Base-by-base conservation (phyloP, 331 rosid genomes). In the Telfairia occidentalis region DNA sequence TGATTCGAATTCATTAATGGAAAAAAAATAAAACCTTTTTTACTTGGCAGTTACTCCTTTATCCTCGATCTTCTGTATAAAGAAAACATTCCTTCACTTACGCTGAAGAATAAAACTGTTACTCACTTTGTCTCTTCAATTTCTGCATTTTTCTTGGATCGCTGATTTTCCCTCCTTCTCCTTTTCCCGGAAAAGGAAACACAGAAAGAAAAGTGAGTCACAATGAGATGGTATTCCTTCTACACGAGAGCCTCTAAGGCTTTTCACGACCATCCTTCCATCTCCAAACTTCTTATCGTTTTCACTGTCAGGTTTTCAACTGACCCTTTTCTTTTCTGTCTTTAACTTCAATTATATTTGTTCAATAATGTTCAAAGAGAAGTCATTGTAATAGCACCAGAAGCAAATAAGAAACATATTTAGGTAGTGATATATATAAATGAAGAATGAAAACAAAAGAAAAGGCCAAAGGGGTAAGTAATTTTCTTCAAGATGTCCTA, bases 221-320 rank as follows among this genome's bases (percentile, higher is more conserved):
- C 74, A 34, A 50, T 73, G 77, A 21, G 50, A 37, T 52, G 77
- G 49, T 9, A 52, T 55, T 34, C 77, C 5, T 73, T 73, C 65
- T 73, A 30, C 77, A 50, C 29, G 34, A 73, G 30, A 53, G 77
- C 77, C 45, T 73, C 77, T 11, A 10, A 48, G 48, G 32, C 50
- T 54, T 73, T 52, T 37, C 63, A 52, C 19, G 50, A 73, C 24
- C 64, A 73, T 15, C 77, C 63, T 23, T n/a, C 64, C 61, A 34
- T 73, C 65, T 73, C 77, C 34, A 73, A 73, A 29, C 46, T 73
- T 52, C 64, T 73, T 30, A 6, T 73, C 34, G 49, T 73, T n/a
- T 73, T 73, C 49, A n/a, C 77, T n/a, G 8, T 53, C 77, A 73
- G 77, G 77, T 73, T 35, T 52, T 23, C n/a, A 1, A 15, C 16